Evolutionary conservation across 805 yeast species (phyloP), one percentile per base, ranked within the genome.

Genomic region (Lachancea lanzarotensis): DNA sequence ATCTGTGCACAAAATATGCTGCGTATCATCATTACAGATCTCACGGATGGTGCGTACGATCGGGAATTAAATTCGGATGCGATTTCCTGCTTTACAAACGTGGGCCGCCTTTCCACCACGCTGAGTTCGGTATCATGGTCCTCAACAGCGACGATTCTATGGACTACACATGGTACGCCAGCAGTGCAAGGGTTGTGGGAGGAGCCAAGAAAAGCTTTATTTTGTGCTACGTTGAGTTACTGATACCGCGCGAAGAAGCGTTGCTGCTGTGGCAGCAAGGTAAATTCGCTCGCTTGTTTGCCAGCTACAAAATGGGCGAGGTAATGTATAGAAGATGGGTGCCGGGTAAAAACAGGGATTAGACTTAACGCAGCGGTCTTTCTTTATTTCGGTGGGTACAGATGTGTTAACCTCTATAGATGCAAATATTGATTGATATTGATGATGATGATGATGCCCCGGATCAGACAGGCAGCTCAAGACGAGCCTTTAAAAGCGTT

Each of bases 31-130:
- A 91, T 60, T 90, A 80, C 65, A 73, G 95, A 42, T 81, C 96
- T 0, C 72, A 78, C 20, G 97, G 97, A 0, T 93, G 98, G 97
- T 91, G 97, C 69, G 93, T 83, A 2, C 73, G 95, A 47, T 78
- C 90, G 0, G 98, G 98, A 0, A 76, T 89, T 45, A 93, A 93
- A 63, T 93, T 93, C 63, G 96, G 96, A 2, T 76, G 85, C n/a
- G 95, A 90, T 55, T 83, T 70, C 63, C 66, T 93, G 8, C 69
- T 93, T 4, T 93, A 93, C 62, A 79, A 82, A 43, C 71, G 91
- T 46, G 99, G 99, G 0, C 98, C 98, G 8, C 97, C 97, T 1
- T 88, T 90, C 61, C 79, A 83, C 41, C 99, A 93, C 61, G 97
- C 98, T 0, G 95, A 89, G 59, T 86, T 78, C 62, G 86, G 91